Conservation (phyloP, 345 rosid genomes). For the Citrus mangshanensis region DNA sequence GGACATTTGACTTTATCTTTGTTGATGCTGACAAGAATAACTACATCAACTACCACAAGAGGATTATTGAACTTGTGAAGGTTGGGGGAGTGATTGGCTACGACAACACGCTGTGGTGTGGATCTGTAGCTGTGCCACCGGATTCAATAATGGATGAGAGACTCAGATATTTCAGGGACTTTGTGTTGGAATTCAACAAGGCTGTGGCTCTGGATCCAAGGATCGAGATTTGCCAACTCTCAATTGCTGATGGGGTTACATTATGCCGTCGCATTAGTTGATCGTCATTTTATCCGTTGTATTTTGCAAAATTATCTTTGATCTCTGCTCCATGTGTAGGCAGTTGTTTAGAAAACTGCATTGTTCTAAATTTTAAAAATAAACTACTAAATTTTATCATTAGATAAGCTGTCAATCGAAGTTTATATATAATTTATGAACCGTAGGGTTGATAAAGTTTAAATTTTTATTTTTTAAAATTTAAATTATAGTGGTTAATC, state of each 20-base stretch:
- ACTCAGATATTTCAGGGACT: slow-evolving; percentile 69
- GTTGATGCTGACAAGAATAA: slow-evolving; percentile 32
- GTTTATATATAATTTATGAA: too few species aligned
- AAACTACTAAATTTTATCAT: too few species aligned
- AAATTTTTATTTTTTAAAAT: too few species aligned
- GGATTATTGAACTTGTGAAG: slow-evolving; percentile 36
- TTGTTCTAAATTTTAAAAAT: too few species aligned
- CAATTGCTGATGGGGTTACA: slow-evolving; percentile 93
- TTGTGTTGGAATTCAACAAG: slow-evolving; percentile 79
- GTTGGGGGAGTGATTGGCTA: slow-evolving; percentile 59
- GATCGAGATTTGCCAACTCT: slow-evolving; percentile 94
- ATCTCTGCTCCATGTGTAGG: too few species aligned
- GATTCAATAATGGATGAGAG: slow-evolving; percentile 72
- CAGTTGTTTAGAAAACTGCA: too few species aligned
- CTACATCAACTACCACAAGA: slow-evolving; percentile 28
- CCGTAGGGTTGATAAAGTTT: too few species aligned
- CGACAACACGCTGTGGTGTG: slow-evolving; percentile 95
- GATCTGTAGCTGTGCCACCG: slow-evolving; percentile 38
- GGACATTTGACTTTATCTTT: too few species aligned
- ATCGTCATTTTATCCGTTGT: too few species aligned
- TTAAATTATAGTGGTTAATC: too few species aligned
- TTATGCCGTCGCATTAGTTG: slow-evolving; percentile 53
- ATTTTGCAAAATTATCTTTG: too few species aligned
- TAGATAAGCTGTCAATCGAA: too few species aligned
- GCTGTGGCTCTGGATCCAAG: slow-evolving; percentile 89